Conservation (phyloP, 306 rosid species). For the Gynostemma pentaphyllum region DNA sequence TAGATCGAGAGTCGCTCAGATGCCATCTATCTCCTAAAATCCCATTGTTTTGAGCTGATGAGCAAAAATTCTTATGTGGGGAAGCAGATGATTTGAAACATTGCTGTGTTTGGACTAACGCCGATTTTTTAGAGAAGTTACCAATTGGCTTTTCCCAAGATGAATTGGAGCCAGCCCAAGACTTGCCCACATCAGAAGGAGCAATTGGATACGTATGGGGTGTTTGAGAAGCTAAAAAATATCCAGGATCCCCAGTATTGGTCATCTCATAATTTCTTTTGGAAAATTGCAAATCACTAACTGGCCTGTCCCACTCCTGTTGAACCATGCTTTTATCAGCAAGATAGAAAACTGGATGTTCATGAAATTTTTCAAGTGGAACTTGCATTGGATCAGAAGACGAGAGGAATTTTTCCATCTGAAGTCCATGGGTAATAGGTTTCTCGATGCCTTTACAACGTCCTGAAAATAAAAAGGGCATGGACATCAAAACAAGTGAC, state of each 20-base stretch:
- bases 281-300: constrained; percentile 29
- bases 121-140: background rate
- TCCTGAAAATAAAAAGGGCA: constrained; percentile 35
- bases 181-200: background rate
- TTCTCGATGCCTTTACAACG: constrained; percentile 34
- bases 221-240: constrained; percentile 7
- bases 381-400: constrained; percentile 45
- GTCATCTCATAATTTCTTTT: constrained; percentile 29
- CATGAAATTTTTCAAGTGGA: constrained; percentile 31
- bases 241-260: constrained; percentile 1
- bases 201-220: background rate
- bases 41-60: constrained; percentile 5
- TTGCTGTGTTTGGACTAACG: background rate
- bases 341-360: constrained; percentile 29
- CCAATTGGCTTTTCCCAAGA: constrained; percentile 8
- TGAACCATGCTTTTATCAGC: constrained; percentile 19
- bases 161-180: constrained; percentile 11
- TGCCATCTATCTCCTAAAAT: constrained; percentile 29
- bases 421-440: constrained; percentile 15
- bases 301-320: constrained; percentile 45
- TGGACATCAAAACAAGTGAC: constrained; percentile 7
- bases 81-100: background rate
- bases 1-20: constrained; percentile 38
- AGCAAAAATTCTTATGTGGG: constrained; percentile 3
- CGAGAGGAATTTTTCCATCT: constrained; percentile 18